Evolutionary conservation across 352 stramenopile species (phyloP).

Genomic region (Globisporangium alternatum): DNA sequence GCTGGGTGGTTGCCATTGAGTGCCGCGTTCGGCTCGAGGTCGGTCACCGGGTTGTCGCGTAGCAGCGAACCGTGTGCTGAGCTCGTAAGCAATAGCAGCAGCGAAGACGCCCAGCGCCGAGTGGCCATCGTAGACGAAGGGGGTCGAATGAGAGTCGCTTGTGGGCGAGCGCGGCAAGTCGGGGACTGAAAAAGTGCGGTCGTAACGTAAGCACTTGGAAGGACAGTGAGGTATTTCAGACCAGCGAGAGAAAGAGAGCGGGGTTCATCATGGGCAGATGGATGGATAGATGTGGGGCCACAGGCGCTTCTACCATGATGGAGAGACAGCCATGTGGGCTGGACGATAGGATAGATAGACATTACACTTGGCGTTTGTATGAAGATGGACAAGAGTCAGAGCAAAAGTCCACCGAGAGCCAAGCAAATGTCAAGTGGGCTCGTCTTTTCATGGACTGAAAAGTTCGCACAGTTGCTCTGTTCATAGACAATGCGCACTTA

Average conservation of each 20-base stretch:
- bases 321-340: neutral
- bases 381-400: neutral
- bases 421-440: neutral
- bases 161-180: neutral
- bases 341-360: neutral
- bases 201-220: neutral
- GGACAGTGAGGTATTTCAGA: no score
- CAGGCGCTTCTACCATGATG: neutral
- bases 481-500: neutral
- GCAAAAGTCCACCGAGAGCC: neutral
- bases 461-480: neutral
- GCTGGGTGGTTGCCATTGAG: conserved; percentile 9
- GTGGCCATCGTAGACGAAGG: neutral
- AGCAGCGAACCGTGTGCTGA: conserved; percentile 34
- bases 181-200: neutral
- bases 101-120: neutral
- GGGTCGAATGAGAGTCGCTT: neutral
- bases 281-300: neutral
- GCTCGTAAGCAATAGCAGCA: neutral
- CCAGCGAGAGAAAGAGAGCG: neutral
- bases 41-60: conserved; percentile 2
- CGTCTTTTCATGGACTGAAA: neutral
- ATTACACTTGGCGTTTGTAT: neutral
- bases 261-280: neutral
- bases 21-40: conserved; percentile 3